phyloP scores from a whole-genome alignment of 2,329 filamentous ascomycete species.

The Monosporascus sp. region DNA sequence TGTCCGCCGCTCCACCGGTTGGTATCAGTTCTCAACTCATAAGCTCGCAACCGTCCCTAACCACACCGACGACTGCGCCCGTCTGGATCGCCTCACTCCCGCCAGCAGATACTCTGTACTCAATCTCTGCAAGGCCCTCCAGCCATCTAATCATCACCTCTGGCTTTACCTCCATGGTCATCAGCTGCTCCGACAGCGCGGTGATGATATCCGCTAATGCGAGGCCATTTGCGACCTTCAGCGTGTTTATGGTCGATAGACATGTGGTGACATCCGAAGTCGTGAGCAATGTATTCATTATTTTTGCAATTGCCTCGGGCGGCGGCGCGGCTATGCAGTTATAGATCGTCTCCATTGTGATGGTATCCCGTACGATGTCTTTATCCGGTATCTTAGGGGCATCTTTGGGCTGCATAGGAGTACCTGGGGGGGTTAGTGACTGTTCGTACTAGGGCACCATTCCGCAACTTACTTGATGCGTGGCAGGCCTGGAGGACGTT shows the following conservation, averaged over 20 bases:
- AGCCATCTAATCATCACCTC: constrained; percentile 90
- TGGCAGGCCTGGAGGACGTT: constrained; percentile 97
- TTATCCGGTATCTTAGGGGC: constrained; percentile 55
- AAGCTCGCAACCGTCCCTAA: constrained; percentile 81
- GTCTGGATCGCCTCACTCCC: constrained; percentile 87
- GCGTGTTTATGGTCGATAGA: constrained; percentile 76
- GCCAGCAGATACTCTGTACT: constrained; percentile 84
- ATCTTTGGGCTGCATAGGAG: constrained; percentile 58
- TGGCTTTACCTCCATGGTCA: constrained; percentile 74
- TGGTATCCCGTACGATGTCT: constrained; percentile 66
- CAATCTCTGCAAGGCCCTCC: constrained; percentile 84
- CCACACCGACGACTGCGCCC: constrained; percentile 83
- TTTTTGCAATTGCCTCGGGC: constrained; percentile 79
- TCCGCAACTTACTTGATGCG: constrained; percentile 65
- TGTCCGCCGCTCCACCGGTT: neutral
- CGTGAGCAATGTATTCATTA: constrained; percentile 74
- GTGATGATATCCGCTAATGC: constrained; percentile 93
- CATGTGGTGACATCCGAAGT: constrained; percentile 88
- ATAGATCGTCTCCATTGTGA: constrained; percentile 93
- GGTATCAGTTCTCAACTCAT: constrained; percentile 23
- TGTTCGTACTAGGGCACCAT: too few species aligned
- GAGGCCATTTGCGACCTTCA: constrained; percentile 81
- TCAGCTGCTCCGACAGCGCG: constrained; percentile 74
- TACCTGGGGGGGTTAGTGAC: constrained; percentile 40
- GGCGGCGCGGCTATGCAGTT: constrained; percentile 95